These are phyloP conservation scores for Rhizopogon parksii DNA, from an alignment of 1,284 basidiomycete species.

Conservation along the genomic window DNA sequence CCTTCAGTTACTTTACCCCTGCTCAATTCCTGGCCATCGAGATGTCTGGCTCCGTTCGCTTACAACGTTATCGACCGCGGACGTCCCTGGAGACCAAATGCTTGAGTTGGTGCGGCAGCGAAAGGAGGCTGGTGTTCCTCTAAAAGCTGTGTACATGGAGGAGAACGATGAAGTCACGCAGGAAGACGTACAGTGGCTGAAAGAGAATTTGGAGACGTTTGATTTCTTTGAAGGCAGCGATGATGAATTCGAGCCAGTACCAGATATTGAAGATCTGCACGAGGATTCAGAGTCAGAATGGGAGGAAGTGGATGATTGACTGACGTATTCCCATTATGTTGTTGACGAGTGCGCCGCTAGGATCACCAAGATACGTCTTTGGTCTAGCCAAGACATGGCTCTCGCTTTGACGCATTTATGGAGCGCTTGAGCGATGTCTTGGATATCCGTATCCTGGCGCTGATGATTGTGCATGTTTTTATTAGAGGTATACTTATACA, in stretches of 20 bases:
- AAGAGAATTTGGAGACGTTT: conserved; percentile 37
- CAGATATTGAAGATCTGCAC: conserved; percentile 19
- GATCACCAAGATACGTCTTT: neutral
- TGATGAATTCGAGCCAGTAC: conserved; percentile 29
- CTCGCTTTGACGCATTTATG: neutral
- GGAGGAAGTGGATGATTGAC: conserved; percentile 16
- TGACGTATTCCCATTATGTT: neutral
- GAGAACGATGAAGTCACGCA: conserved; percentile 30
- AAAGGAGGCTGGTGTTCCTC: conserved; percentile 33
- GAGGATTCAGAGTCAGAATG: conserved; percentile 13
- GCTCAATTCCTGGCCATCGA: conserved; percentile 7
- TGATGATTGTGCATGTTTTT: neutral
- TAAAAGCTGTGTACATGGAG: conserved; percentile 41
- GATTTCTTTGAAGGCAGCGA: conserved; percentile 44
- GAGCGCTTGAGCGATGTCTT: neutral
- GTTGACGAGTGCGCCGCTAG: neutral
- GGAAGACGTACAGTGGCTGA: conserved; percentile 41
- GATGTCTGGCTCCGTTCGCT: conserved; percentile 27
- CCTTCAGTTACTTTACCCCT: conserved; percentile 35
- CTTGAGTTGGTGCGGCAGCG: conserved; percentile 40
- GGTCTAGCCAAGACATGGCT: too few species aligned
- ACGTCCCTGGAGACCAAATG: conserved; percentile 35
- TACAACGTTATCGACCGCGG: conserved; percentile 38
- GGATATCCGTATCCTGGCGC: neutral
- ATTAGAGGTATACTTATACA: neutral